A percentile compares a stretch with the other conserved stretches of the same genome.
Conservation (phyloP, 352 stramenopile genomes). For the Phytophthora podocarpi region DNA sequence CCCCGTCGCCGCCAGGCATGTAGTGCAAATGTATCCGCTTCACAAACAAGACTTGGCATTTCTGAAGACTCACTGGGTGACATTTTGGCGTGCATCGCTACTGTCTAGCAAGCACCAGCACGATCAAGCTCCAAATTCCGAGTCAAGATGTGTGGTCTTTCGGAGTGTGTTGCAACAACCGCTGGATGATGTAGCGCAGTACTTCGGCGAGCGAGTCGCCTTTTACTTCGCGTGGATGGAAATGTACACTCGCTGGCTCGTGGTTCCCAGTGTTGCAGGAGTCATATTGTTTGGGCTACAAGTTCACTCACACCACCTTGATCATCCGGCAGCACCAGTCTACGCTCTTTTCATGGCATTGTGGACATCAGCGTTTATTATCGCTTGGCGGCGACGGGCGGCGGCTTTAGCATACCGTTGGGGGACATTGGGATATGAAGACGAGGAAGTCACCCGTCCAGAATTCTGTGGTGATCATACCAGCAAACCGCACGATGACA, state of each 20-base stretch:
- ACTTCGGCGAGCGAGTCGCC: conserved; percentile 91
- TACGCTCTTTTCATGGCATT: conserved; percentile 92
- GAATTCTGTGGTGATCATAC: conserved; percentile 74
- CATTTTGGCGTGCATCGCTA: conserved; percentile 64
- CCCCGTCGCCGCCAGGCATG: conserved; percentile 61
- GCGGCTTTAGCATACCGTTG: conserved; percentile 86
- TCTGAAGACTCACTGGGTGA: conserved; percentile 79
- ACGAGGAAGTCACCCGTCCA: conserved; percentile 78
- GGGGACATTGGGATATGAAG: conserved; percentile 91
- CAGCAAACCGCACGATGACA: conserved; percentile 3
- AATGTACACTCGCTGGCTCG: conserved; percentile 91
- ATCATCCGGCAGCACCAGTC: conserved; percentile 76
- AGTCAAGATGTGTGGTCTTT: conserved; percentile 24
- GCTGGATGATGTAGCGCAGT: conserved; percentile 86
- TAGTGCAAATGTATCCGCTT: conserved; percentile 88
- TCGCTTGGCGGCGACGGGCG: conserved; percentile 86
- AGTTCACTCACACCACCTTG: conserved; percentile 62
- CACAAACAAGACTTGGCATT: conserved; percentile 81
- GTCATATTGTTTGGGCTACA: conserved; percentile 74
- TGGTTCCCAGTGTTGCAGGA: conserved; percentile 78
- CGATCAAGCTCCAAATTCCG: neutral
- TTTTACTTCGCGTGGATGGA: conserved; percentile 95
- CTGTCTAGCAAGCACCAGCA: conserved; percentile 19
- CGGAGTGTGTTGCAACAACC: conserved; percentile 67
- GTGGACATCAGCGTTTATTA: conserved; percentile 89